These are phyloP conservation scores for Paulownia fortunei DNA, from an alignment of 257 asterid genomes.

Conservation along the genomic window DNA sequence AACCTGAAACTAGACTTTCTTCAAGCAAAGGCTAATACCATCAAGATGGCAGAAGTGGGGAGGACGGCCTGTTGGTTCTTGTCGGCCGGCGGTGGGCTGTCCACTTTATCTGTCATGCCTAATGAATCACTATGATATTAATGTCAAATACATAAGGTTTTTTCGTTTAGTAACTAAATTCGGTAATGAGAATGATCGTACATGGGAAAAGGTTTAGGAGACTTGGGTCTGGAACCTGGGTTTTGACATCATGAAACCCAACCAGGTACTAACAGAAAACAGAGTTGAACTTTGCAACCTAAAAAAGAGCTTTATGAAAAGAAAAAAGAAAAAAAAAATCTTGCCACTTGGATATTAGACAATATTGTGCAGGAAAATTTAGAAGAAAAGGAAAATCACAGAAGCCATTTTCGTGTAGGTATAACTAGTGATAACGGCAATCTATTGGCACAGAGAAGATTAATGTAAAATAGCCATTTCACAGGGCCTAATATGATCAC, in stretches of 20 bases:
- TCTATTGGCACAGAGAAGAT: background rate
- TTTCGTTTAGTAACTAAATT: background rate
- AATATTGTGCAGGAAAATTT: background rate
- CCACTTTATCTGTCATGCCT: constrained; percentile 45
- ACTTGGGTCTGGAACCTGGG: background rate
- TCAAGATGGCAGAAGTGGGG: constrained; percentile 53
- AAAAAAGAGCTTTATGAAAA: background rate
- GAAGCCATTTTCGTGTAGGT: background rate
- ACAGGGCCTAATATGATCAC: constrained; percentile 22
- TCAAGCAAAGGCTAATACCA: constrained; percentile 47
- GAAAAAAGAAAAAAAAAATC: too few species aligned
- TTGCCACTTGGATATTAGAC: background rate
- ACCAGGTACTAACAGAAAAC: background rate
- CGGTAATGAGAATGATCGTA: background rate
- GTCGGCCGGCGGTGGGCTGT: constrained; percentile 51
- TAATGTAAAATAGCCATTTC: background rate
- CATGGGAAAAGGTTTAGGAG: background rate
- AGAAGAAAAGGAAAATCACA: background rate
- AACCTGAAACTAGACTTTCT: constrained; percentile 51
- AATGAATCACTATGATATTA: background rate
- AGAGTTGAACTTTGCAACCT: background rate
- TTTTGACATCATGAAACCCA: background rate
- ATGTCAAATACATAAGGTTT: background rate
- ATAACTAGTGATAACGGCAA: background rate
- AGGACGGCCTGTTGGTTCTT: constrained; percentile 62